Evolutionary conservation across 78 protist species (phyloP).

Genomic region (Isochrysis galbana): DNA sequence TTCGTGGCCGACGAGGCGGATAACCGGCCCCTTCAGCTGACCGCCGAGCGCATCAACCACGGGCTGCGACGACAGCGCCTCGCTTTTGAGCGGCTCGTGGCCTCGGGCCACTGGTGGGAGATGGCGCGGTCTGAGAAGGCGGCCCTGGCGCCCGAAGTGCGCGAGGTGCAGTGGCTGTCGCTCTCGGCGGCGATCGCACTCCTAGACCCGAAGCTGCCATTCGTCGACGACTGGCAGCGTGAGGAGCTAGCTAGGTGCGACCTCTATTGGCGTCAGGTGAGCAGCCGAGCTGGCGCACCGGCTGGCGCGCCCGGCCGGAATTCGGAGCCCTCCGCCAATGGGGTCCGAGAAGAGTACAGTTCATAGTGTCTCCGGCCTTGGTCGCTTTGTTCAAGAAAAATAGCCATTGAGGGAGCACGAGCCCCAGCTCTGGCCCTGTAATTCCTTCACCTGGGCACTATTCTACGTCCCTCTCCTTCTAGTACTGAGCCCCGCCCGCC

Average conservation of each 20-base stretch:
- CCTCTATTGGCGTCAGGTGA: not conserved
- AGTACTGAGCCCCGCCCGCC: too few species aligned
- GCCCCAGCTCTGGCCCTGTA: too few species aligned
- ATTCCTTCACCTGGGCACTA: too few species aligned
- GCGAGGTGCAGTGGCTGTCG: not conserved
- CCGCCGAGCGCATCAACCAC: constrained; percentile 7
- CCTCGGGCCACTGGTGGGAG: not conserved
- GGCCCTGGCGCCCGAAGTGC: not conserved
- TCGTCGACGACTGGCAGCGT: constrained; percentile 22
- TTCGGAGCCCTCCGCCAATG: too few species aligned
- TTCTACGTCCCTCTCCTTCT: too few species aligned
- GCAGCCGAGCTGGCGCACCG: too few species aligned
- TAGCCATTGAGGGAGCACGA: too few species aligned
- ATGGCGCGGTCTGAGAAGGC: not conserved
- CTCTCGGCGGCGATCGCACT: not conserved
- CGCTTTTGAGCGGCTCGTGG: not conserved
- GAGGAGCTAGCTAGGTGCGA: not conserved
- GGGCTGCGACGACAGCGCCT: not conserved
- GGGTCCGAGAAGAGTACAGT: too few species aligned
- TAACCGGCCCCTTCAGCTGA: not conserved
- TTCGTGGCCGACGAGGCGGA: constrained; percentile 5
- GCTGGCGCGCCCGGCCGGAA: too few species aligned
- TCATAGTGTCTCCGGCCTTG: too few species aligned
- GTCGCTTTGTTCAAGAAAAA: too few species aligned
- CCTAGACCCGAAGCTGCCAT: not conserved